A percentile compares a stretch with the other conserved stretches of the same genome.
Evolutionary conservation across 2,329 filamentous ascomycete genomes (phyloP).

Genomic region (Venturiaceae sp.): DNA sequence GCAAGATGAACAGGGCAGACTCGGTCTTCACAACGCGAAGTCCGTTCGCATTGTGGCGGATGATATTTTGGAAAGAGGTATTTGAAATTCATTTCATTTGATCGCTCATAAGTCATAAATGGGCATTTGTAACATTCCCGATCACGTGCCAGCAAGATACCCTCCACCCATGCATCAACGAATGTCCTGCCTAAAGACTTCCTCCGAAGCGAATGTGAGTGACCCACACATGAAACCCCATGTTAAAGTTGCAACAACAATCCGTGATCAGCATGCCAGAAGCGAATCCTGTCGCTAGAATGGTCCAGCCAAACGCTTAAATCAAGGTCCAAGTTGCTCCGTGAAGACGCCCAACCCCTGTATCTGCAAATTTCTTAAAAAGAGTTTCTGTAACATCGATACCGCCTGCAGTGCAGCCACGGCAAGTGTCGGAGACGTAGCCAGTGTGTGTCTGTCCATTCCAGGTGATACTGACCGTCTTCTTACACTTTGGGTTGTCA

Average conservation of each 20-base stretch:
- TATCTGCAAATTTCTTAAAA: background rate
- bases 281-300: background rate
- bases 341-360: background rate
- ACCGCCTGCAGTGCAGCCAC: background rate
- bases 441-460: background rate
- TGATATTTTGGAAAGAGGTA: too few relatives aligned
- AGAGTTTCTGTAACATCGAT: background rate
- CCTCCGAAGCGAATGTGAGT: background rate
- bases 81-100: too few relatives aligned
- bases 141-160: too few relatives aligned
- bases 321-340: background rate
- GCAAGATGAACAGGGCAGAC: too few relatives aligned
- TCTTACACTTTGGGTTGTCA: constrained; percentile 17
- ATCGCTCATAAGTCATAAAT: too few relatives aligned
- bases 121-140: too few relatives aligned
- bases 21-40: too few relatives aligned
- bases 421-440: constrained; percentile 8
- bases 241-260: background rate
- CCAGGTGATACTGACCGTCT: constrained; percentile 7
- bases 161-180: too few relatives aligned
- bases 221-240: background rate
- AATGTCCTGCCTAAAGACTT: background rate
- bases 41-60: too few relatives aligned
- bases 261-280: background rate
- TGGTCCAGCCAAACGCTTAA: background rate